Evolutionary conservation across 2,329 filamentous ascomycete species (phyloP).

Genomic region (Coleophoma eucalyptorum): DNA sequence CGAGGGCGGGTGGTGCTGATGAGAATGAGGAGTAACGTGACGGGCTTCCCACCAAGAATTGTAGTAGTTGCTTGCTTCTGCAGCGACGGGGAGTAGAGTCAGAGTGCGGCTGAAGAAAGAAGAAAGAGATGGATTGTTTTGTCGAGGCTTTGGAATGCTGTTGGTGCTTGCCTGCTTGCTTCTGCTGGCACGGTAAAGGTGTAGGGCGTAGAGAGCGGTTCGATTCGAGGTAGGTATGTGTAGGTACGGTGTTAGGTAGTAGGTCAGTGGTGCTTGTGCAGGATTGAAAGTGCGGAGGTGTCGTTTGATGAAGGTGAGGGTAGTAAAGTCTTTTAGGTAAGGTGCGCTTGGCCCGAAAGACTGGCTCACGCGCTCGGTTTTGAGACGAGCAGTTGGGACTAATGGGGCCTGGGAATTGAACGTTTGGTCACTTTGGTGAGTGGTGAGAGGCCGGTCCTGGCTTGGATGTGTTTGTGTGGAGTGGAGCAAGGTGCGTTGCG

Average conservation of each 20-base stretch:
- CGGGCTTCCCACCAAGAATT: slow-evolving; percentile 14
- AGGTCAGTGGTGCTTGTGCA: slow-evolving; percentile 2
- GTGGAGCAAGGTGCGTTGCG: slow-evolving; percentile 8
- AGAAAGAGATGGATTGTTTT: slow-evolving; percentile 4
- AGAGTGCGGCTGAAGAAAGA: slow-evolving; percentile 13
- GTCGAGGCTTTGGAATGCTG: slow-evolving; percentile 9
- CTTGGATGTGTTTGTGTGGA: slow-evolving; percentile 23
- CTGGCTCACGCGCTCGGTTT: slow-evolving; percentile 29
- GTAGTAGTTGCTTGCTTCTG: slow-evolving; percentile 16
- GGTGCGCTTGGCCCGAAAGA: slow-evolving; percentile 25
- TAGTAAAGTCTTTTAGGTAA: slow-evolving; percentile 17
- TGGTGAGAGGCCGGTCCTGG: background rate
- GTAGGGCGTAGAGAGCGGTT: slow-evolving; percentile 4
- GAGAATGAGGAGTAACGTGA: slow-evolving; percentile 20
- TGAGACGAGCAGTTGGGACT: slow-evolving; percentile 24
- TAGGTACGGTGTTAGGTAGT: background rate
- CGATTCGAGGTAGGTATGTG: background rate
- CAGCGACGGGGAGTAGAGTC: slow-evolving; percentile 12
- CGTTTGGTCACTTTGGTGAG: slow-evolving; percentile 1
- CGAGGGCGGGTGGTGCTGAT: slow-evolving; percentile 2
- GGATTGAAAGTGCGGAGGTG: slow-evolving; percentile 17
- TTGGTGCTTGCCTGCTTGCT: slow-evolving; percentile 3
- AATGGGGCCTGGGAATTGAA: slow-evolving; percentile 8
- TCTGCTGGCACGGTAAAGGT: background rate
- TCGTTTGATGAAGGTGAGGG: slow-evolving; percentile 16